Evolutionary conservation across 805 yeast species (phyloP).

Genomic region (Starmerella davenportii): DNA sequence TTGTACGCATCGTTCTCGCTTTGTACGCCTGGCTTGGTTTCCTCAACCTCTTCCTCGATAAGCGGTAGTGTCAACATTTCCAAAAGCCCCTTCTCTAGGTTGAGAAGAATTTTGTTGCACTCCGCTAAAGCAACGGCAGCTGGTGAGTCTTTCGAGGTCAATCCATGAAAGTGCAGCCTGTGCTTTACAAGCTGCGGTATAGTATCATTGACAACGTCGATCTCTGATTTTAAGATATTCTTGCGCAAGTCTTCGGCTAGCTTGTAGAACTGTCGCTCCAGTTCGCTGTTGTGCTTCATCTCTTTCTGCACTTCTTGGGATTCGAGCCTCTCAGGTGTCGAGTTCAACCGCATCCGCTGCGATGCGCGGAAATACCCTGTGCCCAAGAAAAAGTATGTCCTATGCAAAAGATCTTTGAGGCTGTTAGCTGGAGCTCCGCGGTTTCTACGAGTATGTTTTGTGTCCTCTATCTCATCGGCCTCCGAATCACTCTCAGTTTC

Average conservation of each 20-base stretch:
- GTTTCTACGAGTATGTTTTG: not conserved
- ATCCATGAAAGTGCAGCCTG: not conserved
- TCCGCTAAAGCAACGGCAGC: not conserved
- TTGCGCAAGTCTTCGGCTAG: conserved; percentile 46
- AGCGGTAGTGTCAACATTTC: not conserved
- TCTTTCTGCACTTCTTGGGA: conserved; percentile 11
- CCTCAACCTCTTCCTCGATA: not conserved
- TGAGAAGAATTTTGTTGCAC: not conserved
- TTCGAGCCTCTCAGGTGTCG: conserved; percentile 7
- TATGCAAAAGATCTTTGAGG: conserved; percentile 32
- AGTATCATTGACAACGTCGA: conserved; percentile 17
- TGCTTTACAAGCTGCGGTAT: not conserved
- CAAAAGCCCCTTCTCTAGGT: not conserved
- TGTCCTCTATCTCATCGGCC: not conserved
- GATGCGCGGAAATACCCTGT: conserved; percentile 22
- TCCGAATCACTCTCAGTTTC: not conserved
- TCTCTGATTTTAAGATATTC: conserved; percentile 30
- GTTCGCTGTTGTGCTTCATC: conserved; percentile 21
- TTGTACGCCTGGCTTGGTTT: conserved; percentile 19
- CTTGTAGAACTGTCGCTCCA: conserved; percentile 38
- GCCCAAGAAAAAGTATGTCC: conserved; percentile 49
- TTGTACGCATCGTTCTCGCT: conserved; percentile 67
- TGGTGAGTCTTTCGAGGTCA: not conserved
- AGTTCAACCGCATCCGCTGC: conserved; percentile 11
- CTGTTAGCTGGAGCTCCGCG: too few species aligned